Conservation (phyloP, 2,329 filamentous ascomycete species). For the Paecilomyces sp. region DNA sequence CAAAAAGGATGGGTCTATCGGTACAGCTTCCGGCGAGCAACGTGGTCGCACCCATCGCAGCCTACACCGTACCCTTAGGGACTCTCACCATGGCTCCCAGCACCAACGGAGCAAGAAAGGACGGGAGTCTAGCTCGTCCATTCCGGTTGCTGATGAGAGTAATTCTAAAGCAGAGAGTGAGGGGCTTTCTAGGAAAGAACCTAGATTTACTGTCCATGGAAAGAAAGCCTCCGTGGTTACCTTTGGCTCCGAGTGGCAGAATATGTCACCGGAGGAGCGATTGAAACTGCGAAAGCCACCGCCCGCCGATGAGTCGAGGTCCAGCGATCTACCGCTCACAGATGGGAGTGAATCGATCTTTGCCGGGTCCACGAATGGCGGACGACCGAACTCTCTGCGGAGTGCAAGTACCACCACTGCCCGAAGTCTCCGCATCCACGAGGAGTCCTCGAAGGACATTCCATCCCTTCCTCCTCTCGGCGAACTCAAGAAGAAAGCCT, state of each 20-base stretch:
- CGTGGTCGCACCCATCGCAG: conserved; percentile 71
- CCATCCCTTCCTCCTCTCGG: conserved; percentile 10
- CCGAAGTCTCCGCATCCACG: conserved; percentile 38
- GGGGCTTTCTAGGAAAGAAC: conserved; percentile 68
- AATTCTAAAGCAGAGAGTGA: conserved; percentile 48
- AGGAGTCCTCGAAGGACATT: conserved; percentile 16
- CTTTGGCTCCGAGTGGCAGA: conserved; percentile 88
- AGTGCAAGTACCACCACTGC: conserved; percentile 62
- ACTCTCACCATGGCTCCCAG: conserved; percentile 62
- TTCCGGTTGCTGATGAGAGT: conserved; percentile 46
- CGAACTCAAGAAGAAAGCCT: background rate
- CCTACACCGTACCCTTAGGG: conserved; percentile 80
- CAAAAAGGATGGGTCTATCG: conserved; percentile 30
- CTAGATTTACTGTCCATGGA: conserved; percentile 92
- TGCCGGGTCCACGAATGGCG: conserved; percentile 25
- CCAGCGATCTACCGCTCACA: conserved; percentile 23
- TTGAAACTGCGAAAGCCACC: conserved; percentile 54
- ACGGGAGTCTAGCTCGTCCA: conserved; percentile 62
- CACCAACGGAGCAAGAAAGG: conserved; percentile 67
- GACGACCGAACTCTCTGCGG: conserved; percentile 54
- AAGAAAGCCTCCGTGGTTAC: conserved; percentile 97
- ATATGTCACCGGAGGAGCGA: conserved; percentile 65
- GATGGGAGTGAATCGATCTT: conserved; percentile 19
- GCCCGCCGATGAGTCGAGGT: conserved; percentile 29
- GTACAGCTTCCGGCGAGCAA: conserved; percentile 40